A percentile compares a stretch with the other conserved stretches of the same genome.
phyloP scores from a whole-genome alignment of 225 moss, liverwort and hornwort species.

The Marchantia polymorpha region DNA sequence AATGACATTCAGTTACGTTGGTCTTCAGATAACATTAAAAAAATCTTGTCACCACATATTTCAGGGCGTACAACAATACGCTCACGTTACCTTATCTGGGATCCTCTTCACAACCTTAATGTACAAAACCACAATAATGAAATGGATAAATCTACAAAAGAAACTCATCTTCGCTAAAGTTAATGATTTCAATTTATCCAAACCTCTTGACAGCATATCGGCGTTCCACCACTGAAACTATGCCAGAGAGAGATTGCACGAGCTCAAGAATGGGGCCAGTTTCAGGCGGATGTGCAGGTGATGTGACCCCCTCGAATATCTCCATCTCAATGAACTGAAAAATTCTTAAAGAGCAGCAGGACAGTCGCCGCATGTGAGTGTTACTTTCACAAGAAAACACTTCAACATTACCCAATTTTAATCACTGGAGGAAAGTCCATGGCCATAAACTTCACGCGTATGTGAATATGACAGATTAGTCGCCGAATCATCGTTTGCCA shows the following conservation, averaged over 20 bases:
- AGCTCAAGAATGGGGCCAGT: background rate
- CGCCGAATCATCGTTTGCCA: background rate
- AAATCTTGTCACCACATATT: constrained; percentile 3
- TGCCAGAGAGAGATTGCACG: background rate
- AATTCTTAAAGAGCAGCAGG: background rate
- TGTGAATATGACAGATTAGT: background rate
- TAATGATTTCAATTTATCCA: background rate
- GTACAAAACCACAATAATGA: constrained; percentile 2
- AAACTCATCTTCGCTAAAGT: background rate
- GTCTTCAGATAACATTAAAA: background rate
- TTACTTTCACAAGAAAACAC: background rate
- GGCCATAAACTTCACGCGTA: background rate
- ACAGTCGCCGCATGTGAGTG: too few species aligned
- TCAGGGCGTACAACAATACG: background rate
- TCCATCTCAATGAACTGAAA: background rate
- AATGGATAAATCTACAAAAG: background rate
- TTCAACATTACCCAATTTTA: background rate
- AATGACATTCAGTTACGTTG: background rate
- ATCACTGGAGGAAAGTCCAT: background rate
- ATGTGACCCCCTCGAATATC: background rate
- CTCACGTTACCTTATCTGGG: background rate
- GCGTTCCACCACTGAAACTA: too few species aligned
- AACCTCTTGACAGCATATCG: background rate
- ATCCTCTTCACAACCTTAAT: background rate
- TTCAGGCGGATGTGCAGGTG: too few species aligned